phyloP scores from a whole-genome alignment of 2,329 filamentous ascomycete genomes.

The Sclerotiophoma versabilis region DNA sequence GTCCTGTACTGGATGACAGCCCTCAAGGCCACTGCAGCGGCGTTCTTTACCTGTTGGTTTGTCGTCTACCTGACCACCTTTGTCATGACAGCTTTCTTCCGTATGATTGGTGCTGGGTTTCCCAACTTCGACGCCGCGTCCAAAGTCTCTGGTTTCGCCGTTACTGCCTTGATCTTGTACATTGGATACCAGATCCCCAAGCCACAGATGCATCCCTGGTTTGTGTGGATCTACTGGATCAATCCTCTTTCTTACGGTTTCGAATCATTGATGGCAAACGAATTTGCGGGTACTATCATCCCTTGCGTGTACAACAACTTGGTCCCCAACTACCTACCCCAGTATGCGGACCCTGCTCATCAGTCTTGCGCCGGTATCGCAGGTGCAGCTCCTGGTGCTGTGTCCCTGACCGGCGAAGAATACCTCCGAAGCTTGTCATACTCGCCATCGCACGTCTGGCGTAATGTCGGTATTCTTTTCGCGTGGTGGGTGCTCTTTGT shows the following conservation, averaged over 20 bases:
- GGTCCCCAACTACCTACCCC: slow-evolving; percentile 58
- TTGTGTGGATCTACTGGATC: slow-evolving; percentile 68
- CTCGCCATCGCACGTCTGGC: slow-evolving; percentile 35
- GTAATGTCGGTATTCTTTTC: slow-evolving; percentile 55
- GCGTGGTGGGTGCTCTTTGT: slow-evolving; percentile 56
- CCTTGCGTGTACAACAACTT: slow-evolving; percentile 60
- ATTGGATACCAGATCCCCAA: slow-evolving; percentile 67
- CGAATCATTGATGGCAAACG: slow-evolving; percentile 80
- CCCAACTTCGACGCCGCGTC: slow-evolving; percentile 63
- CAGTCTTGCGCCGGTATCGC: slow-evolving; percentile 66
- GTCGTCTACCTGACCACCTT: slow-evolving; percentile 73
- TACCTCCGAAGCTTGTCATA: slow-evolving; percentile 63
- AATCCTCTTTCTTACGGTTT: slow-evolving; percentile 81
- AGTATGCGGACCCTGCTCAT: slow-evolving; percentile 51
- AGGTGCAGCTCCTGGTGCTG: slow-evolving; percentile 60
- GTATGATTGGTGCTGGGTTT: slow-evolving; percentile 74
- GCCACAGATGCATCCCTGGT: slow-evolving; percentile 61
- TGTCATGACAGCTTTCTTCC: slow-evolving; percentile 83
- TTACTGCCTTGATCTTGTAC: slow-evolving; percentile 66
- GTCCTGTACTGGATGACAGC: slow-evolving; percentile 85
- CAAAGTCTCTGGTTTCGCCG: slow-evolving; percentile 62
- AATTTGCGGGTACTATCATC: slow-evolving; percentile 51
- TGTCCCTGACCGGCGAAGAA: slow-evolving; percentile 62
- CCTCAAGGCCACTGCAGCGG: slow-evolving; percentile 71
- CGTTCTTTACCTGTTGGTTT: slow-evolving; percentile 84